phyloP scores from a whole-genome alignment of 768 basidiomycete species.

The Mycena amicta region DNA sequence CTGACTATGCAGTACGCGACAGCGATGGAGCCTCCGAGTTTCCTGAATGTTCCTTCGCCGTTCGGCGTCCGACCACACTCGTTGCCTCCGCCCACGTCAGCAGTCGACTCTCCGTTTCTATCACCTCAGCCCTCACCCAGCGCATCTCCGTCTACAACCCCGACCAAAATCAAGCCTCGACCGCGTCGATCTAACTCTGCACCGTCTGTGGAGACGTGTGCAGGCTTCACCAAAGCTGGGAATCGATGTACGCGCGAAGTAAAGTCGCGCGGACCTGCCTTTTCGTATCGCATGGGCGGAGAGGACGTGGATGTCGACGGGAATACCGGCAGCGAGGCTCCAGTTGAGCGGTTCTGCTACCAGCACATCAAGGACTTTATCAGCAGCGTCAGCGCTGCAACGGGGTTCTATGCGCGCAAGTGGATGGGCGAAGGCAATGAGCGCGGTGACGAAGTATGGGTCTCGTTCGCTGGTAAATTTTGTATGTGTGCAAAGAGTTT shows the following conservation, averaged over 20 bases:
- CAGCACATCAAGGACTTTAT: conserved; percentile 25
- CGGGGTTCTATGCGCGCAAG: conserved; percentile 22
- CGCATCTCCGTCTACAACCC: conserved; percentile 1
- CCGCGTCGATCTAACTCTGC: conserved; percentile 22
- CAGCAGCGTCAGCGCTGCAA: conserved; percentile 9
- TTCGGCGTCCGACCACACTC: conserved; percentile 12
- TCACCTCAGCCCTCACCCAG: conserved; percentile 11
- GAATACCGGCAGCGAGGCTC: conserved; percentile 17
- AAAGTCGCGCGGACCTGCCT: conserved; percentile 23
- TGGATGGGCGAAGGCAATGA: conserved; percentile 21
- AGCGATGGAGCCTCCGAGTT: conserved; percentile 12
- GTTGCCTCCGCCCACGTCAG: conserved; percentile 5
- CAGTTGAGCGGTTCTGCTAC: conserved; percentile 22
- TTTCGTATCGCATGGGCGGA: conserved; percentile 15
- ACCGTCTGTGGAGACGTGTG: conserved; percentile 18
- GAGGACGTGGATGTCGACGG: conserved; percentile 20
- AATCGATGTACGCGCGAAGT: conserved; percentile 23
- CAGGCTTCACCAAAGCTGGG: conserved; percentile 21
- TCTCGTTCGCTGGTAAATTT: conserved; percentile 17
- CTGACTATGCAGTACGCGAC: conserved; percentile 27
- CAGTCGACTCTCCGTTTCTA: conserved; percentile 18
- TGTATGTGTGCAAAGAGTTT: background rate
- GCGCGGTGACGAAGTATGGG: conserved; percentile 21
- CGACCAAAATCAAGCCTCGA: conserved; percentile 9
- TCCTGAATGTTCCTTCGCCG: conserved; percentile 12